Percentiles rank a stretch among this genome's conserved stretches.
Conservation (phyloP, 495 filamentous ascomycete genomes). For the Talaromyces nanjingensis region DNA sequence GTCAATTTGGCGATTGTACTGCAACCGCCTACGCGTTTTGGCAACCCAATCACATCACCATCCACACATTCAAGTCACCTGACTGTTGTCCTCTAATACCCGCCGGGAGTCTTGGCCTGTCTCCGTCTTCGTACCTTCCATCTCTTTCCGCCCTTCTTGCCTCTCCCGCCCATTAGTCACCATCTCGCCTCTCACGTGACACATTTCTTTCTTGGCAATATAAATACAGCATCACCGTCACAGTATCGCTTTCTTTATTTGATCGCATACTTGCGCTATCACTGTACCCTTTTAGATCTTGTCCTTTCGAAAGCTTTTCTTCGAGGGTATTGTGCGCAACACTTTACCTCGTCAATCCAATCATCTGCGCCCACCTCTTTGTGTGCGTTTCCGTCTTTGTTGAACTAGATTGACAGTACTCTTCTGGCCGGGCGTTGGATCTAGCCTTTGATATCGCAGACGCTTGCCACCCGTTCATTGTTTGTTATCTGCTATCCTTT, state of each 20-base stretch:
- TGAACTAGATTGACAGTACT: neutral
- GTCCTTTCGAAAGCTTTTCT: neutral
- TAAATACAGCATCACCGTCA: slow-evolving; percentile 27
- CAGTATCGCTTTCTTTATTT: slow-evolving; percentile 43
- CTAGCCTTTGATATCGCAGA: neutral
- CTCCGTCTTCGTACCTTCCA: neutral
- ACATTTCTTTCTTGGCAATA: slow-evolving; percentile 33
- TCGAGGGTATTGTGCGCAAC: neutral
- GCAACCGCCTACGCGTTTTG: neutral
- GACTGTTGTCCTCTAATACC: neutral
- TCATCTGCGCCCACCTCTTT: neutral
- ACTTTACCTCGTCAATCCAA: neutral
- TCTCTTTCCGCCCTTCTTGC: slow-evolving; percentile 11
- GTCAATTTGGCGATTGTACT: slow-evolving; percentile 6
- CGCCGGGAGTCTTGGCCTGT: neutral
- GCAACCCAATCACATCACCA: neutral
- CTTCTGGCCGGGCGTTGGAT: neutral
- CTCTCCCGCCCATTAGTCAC: slow-evolving; percentile 18
- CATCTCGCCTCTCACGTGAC: slow-evolving; percentile 35
- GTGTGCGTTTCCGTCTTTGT: neutral
- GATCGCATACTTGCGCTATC: neutral
- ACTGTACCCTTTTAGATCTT: neutral
- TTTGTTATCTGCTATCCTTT: neutral
- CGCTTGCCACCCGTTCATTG: neutral
- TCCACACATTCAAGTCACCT: slow-evolving; percentile 11